These are phyloP conservation scores for Cladosporium sp. DNA, from an alignment of 2,329 filamentous ascomycete genomes.

Conservation along the genomic window DNA sequence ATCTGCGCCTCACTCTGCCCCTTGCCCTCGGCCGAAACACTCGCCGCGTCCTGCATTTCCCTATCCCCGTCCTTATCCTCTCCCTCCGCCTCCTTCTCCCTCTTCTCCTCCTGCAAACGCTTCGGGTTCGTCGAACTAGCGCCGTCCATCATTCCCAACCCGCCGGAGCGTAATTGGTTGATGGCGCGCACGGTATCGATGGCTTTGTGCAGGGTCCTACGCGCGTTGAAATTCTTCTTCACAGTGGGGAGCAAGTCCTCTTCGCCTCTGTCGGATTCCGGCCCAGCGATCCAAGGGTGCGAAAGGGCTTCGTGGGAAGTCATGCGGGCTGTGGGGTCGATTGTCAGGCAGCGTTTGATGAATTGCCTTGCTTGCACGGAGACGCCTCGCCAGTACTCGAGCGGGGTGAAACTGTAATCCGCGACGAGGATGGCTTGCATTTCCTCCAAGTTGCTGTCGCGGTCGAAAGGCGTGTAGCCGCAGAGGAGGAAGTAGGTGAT, in stretches of 20 bases:
- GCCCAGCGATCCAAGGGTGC: constrained; percentile 60
- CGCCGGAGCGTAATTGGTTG: constrained; percentile 60
- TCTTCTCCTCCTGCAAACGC: constrained; percentile 19
- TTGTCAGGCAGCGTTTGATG: constrained; percentile 84
- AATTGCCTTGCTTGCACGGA: constrained; percentile 81
- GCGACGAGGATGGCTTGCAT: constrained; percentile 98
- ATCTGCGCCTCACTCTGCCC: constrained; percentile 62
- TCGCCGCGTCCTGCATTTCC: constrained; percentile 37
- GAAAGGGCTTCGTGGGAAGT: constrained; percentile 74
- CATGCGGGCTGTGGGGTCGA: constrained; percentile 82
- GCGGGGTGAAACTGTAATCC: constrained; percentile 90
- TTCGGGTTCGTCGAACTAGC: constrained; percentile 52
- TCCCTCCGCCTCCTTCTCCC: too few relatives aligned
- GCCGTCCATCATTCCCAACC: constrained; percentile 54
- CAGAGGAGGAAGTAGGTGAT: constrained; percentile 98
- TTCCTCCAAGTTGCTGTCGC: constrained; percentile 95
- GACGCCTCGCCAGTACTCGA: constrained; percentile 95
- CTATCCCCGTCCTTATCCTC: constrained; percentile 20
- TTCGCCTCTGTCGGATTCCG: constrained; percentile 42
- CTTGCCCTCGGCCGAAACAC: constrained; percentile 36
- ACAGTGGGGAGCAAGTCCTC: constrained; percentile 60
- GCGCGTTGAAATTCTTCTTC: constrained; percentile 67
- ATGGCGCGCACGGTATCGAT: constrained; percentile 65
- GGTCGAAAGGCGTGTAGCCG: constrained; percentile 96
- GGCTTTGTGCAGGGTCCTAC: constrained; percentile 60